phyloP scores from a whole-genome alignment of 2,329 filamentous ascomycete species.

The Phialemonium atrogriseum region DNA sequence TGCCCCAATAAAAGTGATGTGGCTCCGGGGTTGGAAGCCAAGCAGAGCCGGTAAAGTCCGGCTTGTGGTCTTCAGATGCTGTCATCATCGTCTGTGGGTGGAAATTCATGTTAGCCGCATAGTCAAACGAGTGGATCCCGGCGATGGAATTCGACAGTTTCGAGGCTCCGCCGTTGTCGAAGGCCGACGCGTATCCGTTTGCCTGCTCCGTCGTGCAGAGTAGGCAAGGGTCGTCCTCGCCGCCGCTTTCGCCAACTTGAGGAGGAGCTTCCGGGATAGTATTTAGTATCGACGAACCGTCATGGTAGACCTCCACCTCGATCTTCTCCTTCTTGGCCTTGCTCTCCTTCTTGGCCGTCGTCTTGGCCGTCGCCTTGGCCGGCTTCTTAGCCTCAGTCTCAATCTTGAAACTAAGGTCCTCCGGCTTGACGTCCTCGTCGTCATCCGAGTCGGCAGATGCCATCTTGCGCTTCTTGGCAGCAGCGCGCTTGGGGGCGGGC shows the following conservation, averaged over 20 bases:
- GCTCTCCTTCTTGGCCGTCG: conserved; percentile 7
- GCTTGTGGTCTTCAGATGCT: no score
- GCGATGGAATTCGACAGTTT: no score
- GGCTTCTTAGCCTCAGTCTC: conserved; percentile 5
- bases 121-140: no score
- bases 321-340: background rate
- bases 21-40: no score
- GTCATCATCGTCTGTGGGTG: no score
- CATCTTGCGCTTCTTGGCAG: conserved; percentile 15
- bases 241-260: background rate
- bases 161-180: no score
- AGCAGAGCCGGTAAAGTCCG: no score
- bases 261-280: conserved; percentile 2
- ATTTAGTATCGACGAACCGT: conserved; percentile 4
- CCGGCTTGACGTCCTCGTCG: conserved; percentile 9
- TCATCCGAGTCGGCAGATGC: conserved; percentile 11
- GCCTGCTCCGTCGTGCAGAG: no score
- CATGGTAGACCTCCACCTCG: background rate
- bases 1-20: no score
- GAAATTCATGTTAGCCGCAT: no score
- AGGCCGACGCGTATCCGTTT: no score
- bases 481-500: conserved; percentile 6
- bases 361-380: background rate
- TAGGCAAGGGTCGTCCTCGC: no score
- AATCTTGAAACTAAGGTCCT: conserved; percentile 3